Evolutionary conservation across 495 filamentous ascomycete species (phyloP), one percentile per base, ranked within the genome.

Genomic region (Penicillium canescens): DNA sequence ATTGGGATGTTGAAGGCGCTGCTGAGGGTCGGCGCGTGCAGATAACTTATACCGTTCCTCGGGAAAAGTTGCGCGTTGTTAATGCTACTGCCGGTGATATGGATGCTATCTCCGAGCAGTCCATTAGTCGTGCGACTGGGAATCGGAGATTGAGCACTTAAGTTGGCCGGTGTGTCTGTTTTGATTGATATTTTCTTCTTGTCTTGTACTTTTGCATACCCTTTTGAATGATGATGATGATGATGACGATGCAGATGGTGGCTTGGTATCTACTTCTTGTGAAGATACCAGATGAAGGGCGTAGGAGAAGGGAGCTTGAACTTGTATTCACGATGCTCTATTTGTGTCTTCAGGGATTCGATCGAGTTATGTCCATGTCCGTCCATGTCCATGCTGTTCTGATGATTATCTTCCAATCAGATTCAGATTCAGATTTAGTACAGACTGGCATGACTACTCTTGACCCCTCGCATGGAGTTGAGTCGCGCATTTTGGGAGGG

Each of bases 11-110:
- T 33, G 93, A 97, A 67, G 81, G 81, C 40, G 90, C 90, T 6
- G 87, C 88, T 2, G 86, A 92, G 69, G 82, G 81, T 45, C 69
- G 91, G 39, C 80, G 90, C 13, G 92, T 98, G 54, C 93, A 98
- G 72, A 82, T 95, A 55, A 95, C 95, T 76, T 98, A 95, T 68
- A 96, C 92, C 1, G 90, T 96, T 51, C 93, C 93, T 42, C 88
- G 84, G 67, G 87, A 91, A 73, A 83, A 80, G 66, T 65, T 98
- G 59, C 77, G 93, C 44, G 91, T 98, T 11, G 92, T 96, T 8
- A 98, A 98, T 73, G 83, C 71, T 10, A 65, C 68, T 0, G 69
- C 68, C 1, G 49, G 60, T 0, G 71, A 77, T 38, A 51, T 73
- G 59, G 70, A 73, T 48, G 61, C 63, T 41, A 23, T 67, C 20